These are phyloP conservation scores for Usnea hakonensis DNA, from an alignment of 495 filamentous ascomycete species.

Conservation along the genomic window DNA sequence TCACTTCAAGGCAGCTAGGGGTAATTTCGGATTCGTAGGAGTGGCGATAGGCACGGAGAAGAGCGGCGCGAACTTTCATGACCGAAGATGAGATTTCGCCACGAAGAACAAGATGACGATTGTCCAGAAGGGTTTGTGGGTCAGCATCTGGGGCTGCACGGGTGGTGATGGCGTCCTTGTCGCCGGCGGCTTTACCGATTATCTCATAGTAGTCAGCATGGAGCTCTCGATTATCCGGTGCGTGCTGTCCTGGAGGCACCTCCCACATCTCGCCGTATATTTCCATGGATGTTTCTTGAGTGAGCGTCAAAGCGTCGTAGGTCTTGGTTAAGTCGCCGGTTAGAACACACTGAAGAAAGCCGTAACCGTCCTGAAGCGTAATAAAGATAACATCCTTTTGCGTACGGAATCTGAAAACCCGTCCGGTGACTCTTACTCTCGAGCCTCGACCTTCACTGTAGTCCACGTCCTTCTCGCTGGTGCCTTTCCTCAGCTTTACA, in stretches of 20 bases:
- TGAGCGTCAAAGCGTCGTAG: slow-evolving; percentile 83
- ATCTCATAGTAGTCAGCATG: slow-evolving; percentile 91
- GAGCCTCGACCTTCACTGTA: slow-evolving; percentile 38
- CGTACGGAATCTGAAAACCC: slow-evolving; percentile 73
- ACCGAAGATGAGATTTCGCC: slow-evolving; percentile 81
- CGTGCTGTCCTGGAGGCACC: slow-evolving; percentile 69
- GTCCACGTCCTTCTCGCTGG: slow-evolving; percentile 28
- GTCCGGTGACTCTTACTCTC: slow-evolving; percentile 73
- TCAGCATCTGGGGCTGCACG: slow-evolving; percentile 75
- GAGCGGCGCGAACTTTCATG: slow-evolving; percentile 82
- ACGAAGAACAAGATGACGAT: slow-evolving; percentile 84
- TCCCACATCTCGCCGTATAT: slow-evolving; percentile 83
- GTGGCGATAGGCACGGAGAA: slow-evolving; percentile 75
- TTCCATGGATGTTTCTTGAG: slow-evolving; percentile 79
- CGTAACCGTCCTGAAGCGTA: slow-evolving; percentile 81
- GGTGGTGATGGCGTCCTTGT: slow-evolving; percentile 91
- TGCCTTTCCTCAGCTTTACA: slow-evolving; percentile 55
- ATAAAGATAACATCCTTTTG: slow-evolving; percentile 89
- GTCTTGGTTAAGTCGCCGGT: slow-evolving; percentile 79
- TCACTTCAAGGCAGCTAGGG: slow-evolving; percentile 59
- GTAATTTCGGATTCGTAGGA: slow-evolving; percentile 72
- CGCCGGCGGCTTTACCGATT: slow-evolving; percentile 74
- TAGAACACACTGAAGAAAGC: slow-evolving; percentile 81
- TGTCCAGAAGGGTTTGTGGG: slow-evolving; percentile 72
- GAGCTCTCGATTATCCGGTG: slow-evolving; percentile 82